phyloP scores from a whole-genome alignment of 148 eudicot genomes.

The Persicaria tinctoria region DNA sequence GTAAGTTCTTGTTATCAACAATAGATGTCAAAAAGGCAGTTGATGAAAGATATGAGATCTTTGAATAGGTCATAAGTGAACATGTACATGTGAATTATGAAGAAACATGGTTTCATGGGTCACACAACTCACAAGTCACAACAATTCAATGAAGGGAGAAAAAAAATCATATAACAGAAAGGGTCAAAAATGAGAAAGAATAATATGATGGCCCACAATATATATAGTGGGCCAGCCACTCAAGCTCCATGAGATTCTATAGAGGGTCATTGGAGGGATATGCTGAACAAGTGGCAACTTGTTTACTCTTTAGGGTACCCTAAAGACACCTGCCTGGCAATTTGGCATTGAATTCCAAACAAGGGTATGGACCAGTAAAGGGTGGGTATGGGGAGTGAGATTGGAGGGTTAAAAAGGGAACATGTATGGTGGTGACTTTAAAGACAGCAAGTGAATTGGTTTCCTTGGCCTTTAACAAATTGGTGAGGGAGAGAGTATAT shows the following conservation, averaged over 20 bases:
- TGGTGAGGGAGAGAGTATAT: not conserved
- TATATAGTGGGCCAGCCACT: conserved; percentile 3
- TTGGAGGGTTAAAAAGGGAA: conserved; percentile 5
- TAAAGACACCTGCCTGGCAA: conserved; percentile 8
- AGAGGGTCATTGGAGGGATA: conserved; percentile 9
- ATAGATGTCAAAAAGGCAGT: not conserved
- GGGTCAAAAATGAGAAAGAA: not conserved
- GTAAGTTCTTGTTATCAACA: not conserved
- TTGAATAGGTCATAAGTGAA: conserved; percentile 1
- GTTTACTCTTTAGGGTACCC: conserved; percentile 10
- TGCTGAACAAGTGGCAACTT: not conserved
- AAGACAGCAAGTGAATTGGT: conserved; percentile 12
- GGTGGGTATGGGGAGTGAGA: not conserved
- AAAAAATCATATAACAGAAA: not conserved
- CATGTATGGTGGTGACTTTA: conserved; percentile 8
- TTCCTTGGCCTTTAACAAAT: conserved; percentile 12
- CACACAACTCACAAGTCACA: not conserved
- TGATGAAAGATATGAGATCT: not conserved
- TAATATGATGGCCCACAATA: conserved; percentile 10
- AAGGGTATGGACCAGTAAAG: conserved; percentile 1
- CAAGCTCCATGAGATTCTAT: not conserved
- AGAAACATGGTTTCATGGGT: conserved; percentile 11
- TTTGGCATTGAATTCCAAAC: conserved; percentile 2
- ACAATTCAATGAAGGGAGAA: conserved; percentile 1
- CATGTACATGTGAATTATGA: not conserved